Evolutionary conservation across 139 green algal species (phyloP).

Genomic region (Coelastrella sp.): DNA sequence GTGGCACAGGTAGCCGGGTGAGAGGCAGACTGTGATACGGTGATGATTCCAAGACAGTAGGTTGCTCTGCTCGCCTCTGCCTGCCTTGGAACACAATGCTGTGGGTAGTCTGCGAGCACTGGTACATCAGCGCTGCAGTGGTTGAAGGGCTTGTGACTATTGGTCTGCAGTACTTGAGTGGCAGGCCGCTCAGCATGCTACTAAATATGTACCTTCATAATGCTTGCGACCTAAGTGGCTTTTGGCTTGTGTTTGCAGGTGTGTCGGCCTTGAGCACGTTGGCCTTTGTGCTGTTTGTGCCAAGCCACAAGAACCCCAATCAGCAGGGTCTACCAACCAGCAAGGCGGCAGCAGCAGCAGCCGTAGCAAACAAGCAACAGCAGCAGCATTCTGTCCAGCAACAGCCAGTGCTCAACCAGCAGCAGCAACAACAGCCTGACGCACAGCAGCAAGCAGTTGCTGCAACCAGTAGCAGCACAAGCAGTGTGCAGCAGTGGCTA

Average conservation of each 20-base stretch:
- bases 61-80: too few species aligned
- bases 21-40: too few species aligned
- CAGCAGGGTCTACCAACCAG: neutral
- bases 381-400: neutral
- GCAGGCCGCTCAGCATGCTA: too few species aligned
- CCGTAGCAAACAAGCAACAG: neutral
- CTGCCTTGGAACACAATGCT: too few species aligned
- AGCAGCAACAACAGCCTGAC: slow-evolving; percentile 9
- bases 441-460: neutral
- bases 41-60: too few species aligned
- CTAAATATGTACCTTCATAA: neutral
- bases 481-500: slow-evolving; percentile 19
- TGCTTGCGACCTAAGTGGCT: too few species aligned
- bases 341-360: slow-evolving; percentile 3
- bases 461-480: neutral
- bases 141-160: neutral
- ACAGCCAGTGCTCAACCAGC: slow-evolving; percentile 18
- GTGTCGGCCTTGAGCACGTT: slow-evolving; percentile 46
- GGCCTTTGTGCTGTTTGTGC: slow-evolving; percentile 68
- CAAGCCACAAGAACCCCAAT: slow-evolving; percentile 49
- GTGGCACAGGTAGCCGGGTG: neutral
- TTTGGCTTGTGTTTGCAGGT: neutral
- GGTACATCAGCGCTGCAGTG: too few species aligned
- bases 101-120: too few species aligned
- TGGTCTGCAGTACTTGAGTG: neutral